Base-by-base conservation (phyloP, 2,329 filamentous ascomycete species). In the Beauveria sp. region DNA sequence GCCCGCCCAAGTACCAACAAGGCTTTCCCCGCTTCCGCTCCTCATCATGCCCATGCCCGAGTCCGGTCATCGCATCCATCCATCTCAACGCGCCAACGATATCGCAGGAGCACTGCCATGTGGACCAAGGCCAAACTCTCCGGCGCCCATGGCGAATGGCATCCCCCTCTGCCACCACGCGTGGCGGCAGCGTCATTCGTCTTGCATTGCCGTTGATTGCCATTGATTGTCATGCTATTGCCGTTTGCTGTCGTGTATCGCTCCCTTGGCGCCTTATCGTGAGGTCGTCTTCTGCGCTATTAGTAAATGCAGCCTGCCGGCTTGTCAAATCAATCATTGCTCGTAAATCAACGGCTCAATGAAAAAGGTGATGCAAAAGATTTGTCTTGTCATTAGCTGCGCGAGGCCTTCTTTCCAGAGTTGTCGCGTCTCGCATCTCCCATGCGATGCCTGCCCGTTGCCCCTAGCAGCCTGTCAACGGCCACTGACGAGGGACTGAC, bases 51-150 rank as follows among this genome's bases (percentile, higher is more conserved):
- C 49, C 20, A 43, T 42, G 14, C 48, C 59, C 59, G 59, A 49
- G 50, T 49, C 59, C 51, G 59, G 51, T 22, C 58, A 24, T 24
- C 10, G 42, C 45, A 12, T 46, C 43, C 20, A 58, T 40, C 31
- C 45, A 22, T 45, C 56, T 51, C 31, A 45, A 49, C 20, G 31
- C 60, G 60, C 60, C 60, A 62, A 62, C 60, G 38, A 56, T 46
- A n/a, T 62, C 22, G n/a, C 52, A 45, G 31, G 31, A 50, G 46
- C 24, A 22, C 43, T 26, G 24, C 60, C 60, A 62, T 62, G 60
- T 62, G 60, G 60, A 62, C 38, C 46, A 46, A 62, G 31, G 52
- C 34, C 24, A 57, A 56, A 57, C 60, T 62, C 60, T 62, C 51
- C 6, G 16, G 5, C 5, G n/a, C 24, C 26, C 57, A 46, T 20